Conservation (phyloP, 2,329 filamentous ascomycete genomes). For the Paecilomyces sp. region DNA sequence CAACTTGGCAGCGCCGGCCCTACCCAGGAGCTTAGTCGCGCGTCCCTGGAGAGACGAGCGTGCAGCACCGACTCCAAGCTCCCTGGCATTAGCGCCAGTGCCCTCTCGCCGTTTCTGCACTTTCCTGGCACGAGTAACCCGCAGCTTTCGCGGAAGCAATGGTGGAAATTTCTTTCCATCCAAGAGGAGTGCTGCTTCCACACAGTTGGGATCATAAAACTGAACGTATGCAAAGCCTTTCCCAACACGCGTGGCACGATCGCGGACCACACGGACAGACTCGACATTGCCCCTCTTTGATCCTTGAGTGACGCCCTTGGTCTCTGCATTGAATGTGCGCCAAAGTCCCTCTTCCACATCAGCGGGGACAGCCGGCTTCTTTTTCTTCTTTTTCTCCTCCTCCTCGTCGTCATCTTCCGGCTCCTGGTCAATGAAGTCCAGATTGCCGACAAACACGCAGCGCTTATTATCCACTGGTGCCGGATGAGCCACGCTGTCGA, state of each 20-base stretch:
- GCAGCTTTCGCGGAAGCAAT: conserved; percentile 79
- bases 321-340: conserved; percentile 34
- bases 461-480: conserved; percentile 73
- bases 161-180: conserved; percentile 91
- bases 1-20: conserved; percentile 30
- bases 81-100: conserved; percentile 11
- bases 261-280: conserved; percentile 85
- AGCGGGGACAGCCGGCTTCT: conserved; percentile 61
- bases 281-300: conserved; percentile 70
- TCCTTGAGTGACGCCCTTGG: conserved; percentile 18
- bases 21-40: conserved; percentile 30
- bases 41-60: conserved; percentile 32
- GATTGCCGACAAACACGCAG: conserved; percentile 93
- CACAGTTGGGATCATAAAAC: conserved; percentile 80
- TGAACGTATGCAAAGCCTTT: conserved; percentile 98
- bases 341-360: conserved; percentile 80
- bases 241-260: conserved; percentile 82
- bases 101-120: conserved; percentile 39
- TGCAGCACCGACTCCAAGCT: conserved; percentile 18
- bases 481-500: conserved; percentile 86
- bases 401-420: conserved; percentile 55
- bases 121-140: conserved; percentile 80
- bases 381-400: conserved; percentile 61
- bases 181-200: conserved; percentile 83
- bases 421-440: conserved; percentile 94